Percentiles rank a stretch among this genome's conserved stretches.
Conservation (phyloP, 2,329 filamentous ascomycete species). For the Paecilomyces sp. region DNA sequence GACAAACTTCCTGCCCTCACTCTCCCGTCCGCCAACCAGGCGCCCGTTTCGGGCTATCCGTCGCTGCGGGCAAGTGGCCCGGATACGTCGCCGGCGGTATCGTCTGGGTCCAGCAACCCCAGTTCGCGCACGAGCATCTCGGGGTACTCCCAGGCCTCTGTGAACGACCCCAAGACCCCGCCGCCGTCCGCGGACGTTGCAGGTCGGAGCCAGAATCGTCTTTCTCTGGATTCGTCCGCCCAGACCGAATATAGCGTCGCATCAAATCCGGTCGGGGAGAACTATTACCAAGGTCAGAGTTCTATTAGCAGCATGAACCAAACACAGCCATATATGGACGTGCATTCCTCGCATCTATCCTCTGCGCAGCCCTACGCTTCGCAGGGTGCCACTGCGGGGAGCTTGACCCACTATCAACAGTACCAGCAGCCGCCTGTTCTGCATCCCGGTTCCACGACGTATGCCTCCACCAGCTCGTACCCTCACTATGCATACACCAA, state of each 20-base stretch:
- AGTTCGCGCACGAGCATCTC: conserved; percentile 52
- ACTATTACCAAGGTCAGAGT: conserved; percentile 35
- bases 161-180: conserved; percentile 59
- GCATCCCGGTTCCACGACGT: conserved; percentile 61
- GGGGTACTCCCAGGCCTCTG: conserved; percentile 45
- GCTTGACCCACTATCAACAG: conserved; percentile 69
- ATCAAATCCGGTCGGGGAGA: conserved; percentile 27
- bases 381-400: conserved; percentile 67
- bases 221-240: conserved; percentile 26
- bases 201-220: conserved; percentile 31
- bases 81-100: conserved; percentile 45
- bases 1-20: conserved; percentile 67
- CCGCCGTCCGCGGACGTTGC: conserved; percentile 55
- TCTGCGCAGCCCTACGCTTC: conserved; percentile 67
- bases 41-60: conserved; percentile 62
- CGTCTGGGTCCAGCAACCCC: conserved; percentile 43
- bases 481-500: conserved; percentile 67
- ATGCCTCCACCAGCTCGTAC: conserved; percentile 56
- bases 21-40: conserved; percentile 57
- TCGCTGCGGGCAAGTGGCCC: conserved; percentile 72
- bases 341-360: conserved; percentile 68
- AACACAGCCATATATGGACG: conserved; percentile 76
- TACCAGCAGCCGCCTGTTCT: conserved; percentile 63
- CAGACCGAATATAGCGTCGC: conserved; percentile 26
- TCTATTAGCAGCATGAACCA: conserved; percentile 66